Evolutionary conservation across 2,329 filamentous ascomycete species (phyloP).

Genomic region (Cercospora zeae-maydis): DNA sequence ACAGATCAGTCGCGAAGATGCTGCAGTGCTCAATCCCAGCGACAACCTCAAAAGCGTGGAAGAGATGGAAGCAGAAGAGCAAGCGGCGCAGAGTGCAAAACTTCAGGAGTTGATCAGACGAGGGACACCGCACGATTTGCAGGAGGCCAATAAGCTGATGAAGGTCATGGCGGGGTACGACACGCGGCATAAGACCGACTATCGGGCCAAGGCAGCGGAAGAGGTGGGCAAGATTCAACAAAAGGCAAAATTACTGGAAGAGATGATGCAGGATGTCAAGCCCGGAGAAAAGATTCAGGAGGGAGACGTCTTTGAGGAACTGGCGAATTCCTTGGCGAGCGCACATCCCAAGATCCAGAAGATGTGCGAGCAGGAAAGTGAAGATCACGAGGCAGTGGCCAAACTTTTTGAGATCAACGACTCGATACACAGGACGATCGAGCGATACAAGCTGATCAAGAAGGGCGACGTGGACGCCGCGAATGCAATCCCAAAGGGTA

Average conservation of each 20-base stretch:
- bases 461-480: constrained; percentile 87
- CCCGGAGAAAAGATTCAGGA: constrained; percentile 73
- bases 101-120: constrained; percentile 92
- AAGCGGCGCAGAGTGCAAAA: constrained; percentile 93
- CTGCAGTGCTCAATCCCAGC: constrained; percentile 91
- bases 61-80: constrained; percentile 97
- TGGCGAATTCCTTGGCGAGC: constrained; percentile 82
- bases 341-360: constrained; percentile 98
- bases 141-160: constrained; percentile 97
- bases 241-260: constrained; percentile 87
- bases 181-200: constrained; percentile 92
- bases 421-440: constrained; percentile 94
- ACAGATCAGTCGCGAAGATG: constrained; percentile 86
- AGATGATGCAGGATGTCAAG: constrained; percentile 81
- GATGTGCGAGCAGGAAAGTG: constrained; percentile 98
- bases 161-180: constrained; percentile 99
- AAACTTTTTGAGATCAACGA: constrained; percentile 97
- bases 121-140: constrained; percentile 85
- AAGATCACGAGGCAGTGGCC: constrained; percentile 91
- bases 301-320: constrained; percentile 71
- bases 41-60: constrained; percentile 95
- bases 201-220: constrained; percentile 93
- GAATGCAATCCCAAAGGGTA: constrained; percentile 77
- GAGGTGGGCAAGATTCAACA: constrained; percentile 94
- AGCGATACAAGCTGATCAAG: constrained; percentile 93